Evolutionary conservation across 1,284 basidiomycete genomes (phyloP), one percentile per base, ranked within the genome.

Genomic region (Moniliella sp.): DNA sequence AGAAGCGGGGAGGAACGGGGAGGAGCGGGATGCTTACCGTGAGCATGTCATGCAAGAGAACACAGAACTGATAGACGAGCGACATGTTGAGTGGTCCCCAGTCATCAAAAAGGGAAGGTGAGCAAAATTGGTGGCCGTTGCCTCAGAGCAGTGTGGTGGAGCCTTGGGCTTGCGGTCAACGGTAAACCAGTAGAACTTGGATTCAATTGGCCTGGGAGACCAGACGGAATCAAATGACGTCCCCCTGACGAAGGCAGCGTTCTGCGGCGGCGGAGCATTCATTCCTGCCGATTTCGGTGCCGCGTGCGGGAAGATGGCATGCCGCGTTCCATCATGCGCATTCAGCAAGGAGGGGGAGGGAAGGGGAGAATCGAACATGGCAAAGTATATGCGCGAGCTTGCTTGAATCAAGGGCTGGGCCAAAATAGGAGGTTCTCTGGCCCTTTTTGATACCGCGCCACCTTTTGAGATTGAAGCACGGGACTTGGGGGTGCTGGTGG

Each of bases 101-200:
- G 35, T 59, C 57, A 28, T 52, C 48, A 27, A 46, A 56, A 69
- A 97, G 97, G 21, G 78, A 78, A 36, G 83, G 72, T 66, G 97
- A 97, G 42, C n/a, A 7, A n/a, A 7, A 23, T n/a, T n/a, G n/a
- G n/a, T n/a, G n/a, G n/a, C n/a, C n/a, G n/a, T n/a, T n/a, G n/a
- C n/a, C n/a, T n/a, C n/a, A n/a, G n/a, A n/a, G n/a, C n/a, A n/a
- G n/a, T n/a, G n/a, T n/a, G n/a, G n/a, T n/a, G n/a, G n/a, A n/a
- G n/a, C n/a, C n/a, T n/a, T n/a, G n/a, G n/a, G n/a, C n/a, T n/a
- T n/a, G n/a, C n/a, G n/a, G 21, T 23, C 21, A n/a, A 23, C 21
- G 37, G 43, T 47, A 42, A 57, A 48, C 54, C 54, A 57, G 27
- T 56, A 46, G 28, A 52, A 18, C 7, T 38, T 35, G n/a, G 15